A percentile compares a stretch with the other conserved stretches of the same genome.
Evolutionary conservation across 768 basidiomycete species (phyloP).

Genomic region (Boletus pseudopeckii): DNA sequence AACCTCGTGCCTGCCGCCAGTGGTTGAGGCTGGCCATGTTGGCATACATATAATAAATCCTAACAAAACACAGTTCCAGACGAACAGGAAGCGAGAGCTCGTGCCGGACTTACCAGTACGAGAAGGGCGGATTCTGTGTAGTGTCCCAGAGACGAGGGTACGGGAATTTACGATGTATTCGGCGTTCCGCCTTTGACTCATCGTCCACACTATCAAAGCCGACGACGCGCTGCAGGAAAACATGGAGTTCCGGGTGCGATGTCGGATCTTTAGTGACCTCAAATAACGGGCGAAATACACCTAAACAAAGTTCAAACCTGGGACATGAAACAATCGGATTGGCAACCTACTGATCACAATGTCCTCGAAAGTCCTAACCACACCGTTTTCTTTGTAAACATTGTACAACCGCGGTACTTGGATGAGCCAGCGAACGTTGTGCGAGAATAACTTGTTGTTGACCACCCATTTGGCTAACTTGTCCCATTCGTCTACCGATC

Average conservation of each 20-base stretch:
- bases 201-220: conserved; percentile 99
- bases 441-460: conserved; percentile 87
- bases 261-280: conserved; percentile 92
- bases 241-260: conserved; percentile 89
- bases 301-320: conserved; percentile 38
- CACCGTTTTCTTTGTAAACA: conserved; percentile 87
- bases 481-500: conserved; percentile 87
- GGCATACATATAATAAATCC: conserved; percentile 97
- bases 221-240: conserved; percentile 91
- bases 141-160: conserved; percentile 90
- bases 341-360: conserved; percentile 74
- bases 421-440: conserved; percentile 97
- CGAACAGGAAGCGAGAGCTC: not conserved
- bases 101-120: conserved; percentile 71
- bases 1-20: conserved; percentile 84
- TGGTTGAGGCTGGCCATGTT: conserved; percentile 95
- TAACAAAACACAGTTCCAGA: conserved; percentile 26
- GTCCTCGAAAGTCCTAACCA: conserved; percentile 84
- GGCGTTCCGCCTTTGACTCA: conserved; percentile 89
- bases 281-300: conserved; percentile 89
- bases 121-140: conserved; percentile 87
- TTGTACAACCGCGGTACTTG: conserved; percentile 94
- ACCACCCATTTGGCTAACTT: conserved; percentile 97
- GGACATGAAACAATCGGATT: not conserved
- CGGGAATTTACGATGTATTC: conserved; percentile 92